A percentile compares a stretch with the other conserved stretches of the same genome.
Conservation (phyloP, 108 stramenopile species). For the Cyclotella kingstonii region DNA sequence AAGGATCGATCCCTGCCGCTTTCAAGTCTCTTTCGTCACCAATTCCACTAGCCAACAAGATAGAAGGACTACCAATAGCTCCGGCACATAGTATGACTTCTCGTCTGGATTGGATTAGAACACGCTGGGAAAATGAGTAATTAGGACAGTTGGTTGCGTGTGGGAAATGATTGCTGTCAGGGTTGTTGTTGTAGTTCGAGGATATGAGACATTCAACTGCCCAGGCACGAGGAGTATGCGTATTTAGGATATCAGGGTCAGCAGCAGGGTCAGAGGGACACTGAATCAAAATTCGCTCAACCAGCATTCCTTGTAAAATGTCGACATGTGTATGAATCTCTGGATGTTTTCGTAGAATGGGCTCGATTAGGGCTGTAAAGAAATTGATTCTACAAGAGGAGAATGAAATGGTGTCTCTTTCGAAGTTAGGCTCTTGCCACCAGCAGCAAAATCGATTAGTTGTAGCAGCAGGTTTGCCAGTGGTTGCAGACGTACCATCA, state of each 20-base stretch:
- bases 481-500: too few species aligned
- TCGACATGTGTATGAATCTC: constrained; percentile 33
- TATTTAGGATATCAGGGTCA: constrained; percentile 1
- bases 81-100: constrained; percentile 66
- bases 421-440: too few species aligned
- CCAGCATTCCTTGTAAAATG: constrained; percentile 49
- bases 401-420: background rate
- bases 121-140: background rate
- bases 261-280: background rate
- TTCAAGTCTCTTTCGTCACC: constrained; percentile 43
- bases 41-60: constrained; percentile 64
- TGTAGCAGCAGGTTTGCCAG: too few species aligned
- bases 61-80: constrained; percentile 65
- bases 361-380: constrained; percentile 55
- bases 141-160: too few species aligned
- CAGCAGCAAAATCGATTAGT: too few species aligned
- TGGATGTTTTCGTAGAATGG: constrained; percentile 50
- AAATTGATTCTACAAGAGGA: constrained; percentile 48
- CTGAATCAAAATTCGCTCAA: constrained; percentile 54
- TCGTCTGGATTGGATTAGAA: constrained; percentile 17
- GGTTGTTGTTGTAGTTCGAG: background rate
- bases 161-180: background rate
- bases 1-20: constrained; percentile 36
- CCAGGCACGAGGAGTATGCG: constrained; percentile 8
- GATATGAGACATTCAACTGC: constrained; percentile 30